Evolutionary conservation across 2,329 filamentous ascomycete genomes (phyloP), one percentile per base, ranked within the genome.

Genomic region (Penicillium sp.): DNA sequence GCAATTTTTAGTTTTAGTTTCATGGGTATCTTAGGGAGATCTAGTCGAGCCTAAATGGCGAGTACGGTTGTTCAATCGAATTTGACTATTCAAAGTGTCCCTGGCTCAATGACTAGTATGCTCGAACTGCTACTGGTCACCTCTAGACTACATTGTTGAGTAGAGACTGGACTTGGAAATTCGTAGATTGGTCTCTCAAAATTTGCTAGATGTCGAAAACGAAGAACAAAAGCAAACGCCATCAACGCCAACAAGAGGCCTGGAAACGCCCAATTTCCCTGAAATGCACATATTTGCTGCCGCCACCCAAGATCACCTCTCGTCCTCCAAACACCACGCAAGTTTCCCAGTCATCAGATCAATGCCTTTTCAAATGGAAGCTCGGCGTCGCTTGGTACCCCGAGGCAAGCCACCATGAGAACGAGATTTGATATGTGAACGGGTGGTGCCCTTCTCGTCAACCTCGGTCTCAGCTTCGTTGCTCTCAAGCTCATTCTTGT

Each of bases 401-500:
- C 42, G 34, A 24, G 54, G 27, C 24, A 29, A 22, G 36, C 51
- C 27, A 16, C n/a, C 32, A 24, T 27, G 42, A 44, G 40, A 44
- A 24, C 21, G 31, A 13, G n/a, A 16, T 18, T 36, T 34, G 4
- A 42, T 43, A 6, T 27, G 9, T 10, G 52, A 40, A 6, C 39
- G 16, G 16, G 4, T 14, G 24, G 24, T 27, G 24, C 7, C 24
- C 13, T 47, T n/a, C 16, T 57, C 45, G 11, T 44, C 45, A 38
- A 46, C 41, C 6, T 68, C 67, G 7, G 40, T 54, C 5, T 56
- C 56, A 2, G 6, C n/a, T 10, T 56, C 43, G 24, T 38, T 44
- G n/a, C 29, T 44, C 4, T 46, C 56, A 16, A 61, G 62, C 38
- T 72, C 64, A 50, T 71, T 67, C 66, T 69, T 69, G 31, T 71